A percentile compares a stretch with the other conserved stretches of the same genome.
Evolutionary conservation across 352 stramenopile species (phyloP).

Genomic region (Globisporangium cystogenes): DNA sequence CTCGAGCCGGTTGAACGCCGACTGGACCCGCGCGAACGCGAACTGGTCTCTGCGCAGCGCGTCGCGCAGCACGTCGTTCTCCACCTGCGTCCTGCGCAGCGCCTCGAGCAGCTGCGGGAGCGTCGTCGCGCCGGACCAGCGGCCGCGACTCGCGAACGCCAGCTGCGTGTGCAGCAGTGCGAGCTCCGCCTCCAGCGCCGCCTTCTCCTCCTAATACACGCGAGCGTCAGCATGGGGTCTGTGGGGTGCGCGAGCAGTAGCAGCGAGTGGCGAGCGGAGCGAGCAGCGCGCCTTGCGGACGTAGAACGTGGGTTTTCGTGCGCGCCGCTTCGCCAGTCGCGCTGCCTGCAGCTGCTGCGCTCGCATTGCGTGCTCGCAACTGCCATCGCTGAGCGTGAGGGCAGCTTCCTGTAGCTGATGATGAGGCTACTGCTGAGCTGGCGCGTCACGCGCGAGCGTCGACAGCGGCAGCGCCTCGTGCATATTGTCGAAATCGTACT

Average conservation of each 20-base stretch:
- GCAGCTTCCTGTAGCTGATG: too few species aligned
- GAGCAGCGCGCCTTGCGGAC: not conserved
- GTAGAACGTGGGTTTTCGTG: not conserved
- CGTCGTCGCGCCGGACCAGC: too few species aligned
- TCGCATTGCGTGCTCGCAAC: too few species aligned
- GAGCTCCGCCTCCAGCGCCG: not conserved
- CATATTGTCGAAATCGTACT: too few species aligned
- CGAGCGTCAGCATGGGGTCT: not conserved
- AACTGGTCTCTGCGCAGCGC: not conserved
- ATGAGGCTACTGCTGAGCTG: too few species aligned
- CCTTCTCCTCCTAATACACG: not conserved
- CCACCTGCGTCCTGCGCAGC: not conserved
- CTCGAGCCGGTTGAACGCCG: too few species aligned
- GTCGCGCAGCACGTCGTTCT: not conserved
- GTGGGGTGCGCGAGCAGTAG: not conserved
- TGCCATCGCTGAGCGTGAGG: too few species aligned
- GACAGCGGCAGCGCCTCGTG: too few species aligned
- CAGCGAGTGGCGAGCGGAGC: not conserved
- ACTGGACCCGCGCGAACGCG: too few species aligned
- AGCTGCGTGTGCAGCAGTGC: not conserved
- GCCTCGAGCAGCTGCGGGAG: not conserved
- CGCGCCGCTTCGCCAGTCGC: not conserved
- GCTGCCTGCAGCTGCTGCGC: not conserved
- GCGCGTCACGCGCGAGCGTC: too few species aligned
- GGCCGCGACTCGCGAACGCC: not conserved